Percentiles rank a stretch among this genome's conserved stretches.
phyloP scores from a whole-genome alignment of 352 stramenopile genomes.

The Globisporangium viniferum region DNA sequence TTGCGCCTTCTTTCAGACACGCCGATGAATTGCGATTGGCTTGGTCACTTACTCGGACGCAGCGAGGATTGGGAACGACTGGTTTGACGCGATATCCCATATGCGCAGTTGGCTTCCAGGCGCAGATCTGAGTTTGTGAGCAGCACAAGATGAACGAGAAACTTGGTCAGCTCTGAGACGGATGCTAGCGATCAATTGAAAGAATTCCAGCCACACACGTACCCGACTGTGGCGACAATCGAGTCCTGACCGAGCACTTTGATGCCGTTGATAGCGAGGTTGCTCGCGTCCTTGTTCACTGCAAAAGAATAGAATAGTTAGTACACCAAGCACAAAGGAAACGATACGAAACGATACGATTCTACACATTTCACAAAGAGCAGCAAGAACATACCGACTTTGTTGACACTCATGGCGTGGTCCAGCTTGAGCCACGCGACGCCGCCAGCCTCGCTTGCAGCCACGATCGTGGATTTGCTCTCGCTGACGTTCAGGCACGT shows the following conservation, averaged over 20 bases:
- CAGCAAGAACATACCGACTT: slow-evolving; percentile 34
- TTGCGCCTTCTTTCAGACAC: not conserved
- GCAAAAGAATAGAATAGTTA: not conserved
- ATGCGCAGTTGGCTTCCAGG: slow-evolving; percentile 65
- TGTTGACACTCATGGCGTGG: slow-evolving; percentile 40
- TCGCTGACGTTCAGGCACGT: slow-evolving; percentile 63
- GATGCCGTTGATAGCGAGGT: slow-evolving; percentile 53
- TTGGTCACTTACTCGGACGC: slow-evolving; percentile 50
- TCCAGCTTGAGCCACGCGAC: slow-evolving; percentile 72
- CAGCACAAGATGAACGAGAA: not conserved
- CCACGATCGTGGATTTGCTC: slow-evolving; percentile 43
- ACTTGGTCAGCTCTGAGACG: not conserved
- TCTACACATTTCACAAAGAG: not conserved
- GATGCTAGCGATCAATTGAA: too few species aligned
- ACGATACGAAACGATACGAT: not conserved
- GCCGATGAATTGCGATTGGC: not conserved
- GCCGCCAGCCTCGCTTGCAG: slow-evolving; percentile 45
- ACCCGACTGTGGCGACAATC: slow-evolving; percentile 71
- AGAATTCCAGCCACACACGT: slow-evolving; percentile 5
- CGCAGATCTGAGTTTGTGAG: slow-evolving; percentile 24
- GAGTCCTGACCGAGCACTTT: slow-evolving; percentile 72
- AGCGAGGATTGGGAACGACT: slow-evolving; percentile 47
- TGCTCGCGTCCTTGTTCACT: slow-evolving; percentile 55
- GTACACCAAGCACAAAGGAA: not conserved
- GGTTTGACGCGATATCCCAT: slow-evolving; percentile 67